Conservation (phyloP, 352 stramenopile genomes). For the Phytophthora syringae region DNA sequence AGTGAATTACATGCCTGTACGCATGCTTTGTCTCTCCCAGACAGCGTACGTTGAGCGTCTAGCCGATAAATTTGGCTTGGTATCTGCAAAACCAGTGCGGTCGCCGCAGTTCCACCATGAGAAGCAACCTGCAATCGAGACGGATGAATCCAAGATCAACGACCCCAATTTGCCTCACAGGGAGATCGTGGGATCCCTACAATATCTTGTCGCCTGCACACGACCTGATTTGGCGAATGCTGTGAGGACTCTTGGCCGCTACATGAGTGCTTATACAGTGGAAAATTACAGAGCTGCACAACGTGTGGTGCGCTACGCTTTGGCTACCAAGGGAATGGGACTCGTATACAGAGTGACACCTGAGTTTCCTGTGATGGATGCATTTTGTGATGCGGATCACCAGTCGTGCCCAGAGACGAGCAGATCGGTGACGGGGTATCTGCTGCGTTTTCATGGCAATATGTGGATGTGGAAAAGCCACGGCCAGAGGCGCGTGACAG, state of each 20-base stretch:
- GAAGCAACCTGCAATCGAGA: too few relatives aligned
- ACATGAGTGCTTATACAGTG: background rate
- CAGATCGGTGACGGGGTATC: constrained; percentile 3
- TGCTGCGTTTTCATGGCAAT: constrained; percentile 1
- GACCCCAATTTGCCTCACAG: too few relatives aligned
- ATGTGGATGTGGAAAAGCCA: constrained; percentile 9
- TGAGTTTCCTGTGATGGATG: background rate
- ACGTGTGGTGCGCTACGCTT: background rate
- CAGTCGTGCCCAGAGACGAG: constrained; percentile 10
- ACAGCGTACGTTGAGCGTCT: constrained; percentile 7
- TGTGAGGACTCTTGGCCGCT: background rate
- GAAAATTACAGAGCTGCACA: background rate
- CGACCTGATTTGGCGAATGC: background rate
- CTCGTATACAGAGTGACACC: background rate
- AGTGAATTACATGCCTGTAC: constrained; percentile 2
- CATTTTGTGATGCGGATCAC: constrained; percentile 5
- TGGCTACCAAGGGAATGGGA: too few relatives aligned
- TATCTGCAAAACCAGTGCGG: too few relatives aligned
- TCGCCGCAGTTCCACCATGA: too few relatives aligned
- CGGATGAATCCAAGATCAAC: too few relatives aligned
- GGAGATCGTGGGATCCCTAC: too few relatives aligned
- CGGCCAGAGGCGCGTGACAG: background rate
- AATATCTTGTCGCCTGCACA: too few relatives aligned
- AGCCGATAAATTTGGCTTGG: too few relatives aligned
- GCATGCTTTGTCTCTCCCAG: background rate